These are phyloP conservation scores for Pistacia vera DNA, from an alignment of 345 rosid species.

Conservation along the genomic window DNA sequence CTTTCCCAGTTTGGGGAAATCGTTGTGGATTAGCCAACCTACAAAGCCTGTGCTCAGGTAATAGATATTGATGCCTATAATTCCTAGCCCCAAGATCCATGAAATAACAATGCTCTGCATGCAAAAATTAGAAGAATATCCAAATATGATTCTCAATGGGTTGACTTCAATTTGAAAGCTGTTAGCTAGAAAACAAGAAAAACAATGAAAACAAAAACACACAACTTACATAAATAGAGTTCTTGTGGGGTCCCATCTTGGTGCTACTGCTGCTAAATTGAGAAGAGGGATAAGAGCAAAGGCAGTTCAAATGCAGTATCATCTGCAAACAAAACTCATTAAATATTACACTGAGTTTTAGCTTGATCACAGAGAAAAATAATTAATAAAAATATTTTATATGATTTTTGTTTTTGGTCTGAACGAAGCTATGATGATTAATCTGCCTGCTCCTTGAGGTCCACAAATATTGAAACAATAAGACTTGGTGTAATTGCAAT, in stretches of 20 bases:
- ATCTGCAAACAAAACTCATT: conserved; percentile 40
- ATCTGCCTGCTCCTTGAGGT: conserved; percentile 52
- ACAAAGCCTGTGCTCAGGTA: conserved; percentile 56
- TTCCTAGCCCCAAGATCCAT: conserved; percentile 55
- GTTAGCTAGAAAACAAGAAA: neutral
- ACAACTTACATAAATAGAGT: conserved; percentile 49
- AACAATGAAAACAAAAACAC: neutral
- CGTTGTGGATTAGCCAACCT: conserved; percentile 48
- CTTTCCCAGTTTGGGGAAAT: conserved; percentile 40
- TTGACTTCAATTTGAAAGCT: neutral
- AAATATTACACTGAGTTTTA: neutral
- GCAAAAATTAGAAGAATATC: neutral
- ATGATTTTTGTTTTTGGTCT: neutral
- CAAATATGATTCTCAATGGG: neutral
- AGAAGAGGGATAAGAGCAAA: conserved; percentile 75
- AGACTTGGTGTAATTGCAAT: conserved; percentile 70
- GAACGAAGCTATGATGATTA: conserved; percentile 72
- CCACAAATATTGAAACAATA: conserved; percentile 59
- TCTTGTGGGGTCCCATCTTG: conserved; percentile 76
- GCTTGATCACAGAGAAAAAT: neutral
- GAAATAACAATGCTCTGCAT: conserved; percentile 54
- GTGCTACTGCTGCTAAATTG: conserved; percentile 64
- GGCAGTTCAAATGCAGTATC: conserved; percentile 76
- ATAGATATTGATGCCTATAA: conserved; percentile 64
- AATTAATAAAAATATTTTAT: too few species aligned